Evolutionary conservation across 805 yeast species (phyloP).

Genomic region (Zygosaccharomyces pseudorouxii): DNA sequence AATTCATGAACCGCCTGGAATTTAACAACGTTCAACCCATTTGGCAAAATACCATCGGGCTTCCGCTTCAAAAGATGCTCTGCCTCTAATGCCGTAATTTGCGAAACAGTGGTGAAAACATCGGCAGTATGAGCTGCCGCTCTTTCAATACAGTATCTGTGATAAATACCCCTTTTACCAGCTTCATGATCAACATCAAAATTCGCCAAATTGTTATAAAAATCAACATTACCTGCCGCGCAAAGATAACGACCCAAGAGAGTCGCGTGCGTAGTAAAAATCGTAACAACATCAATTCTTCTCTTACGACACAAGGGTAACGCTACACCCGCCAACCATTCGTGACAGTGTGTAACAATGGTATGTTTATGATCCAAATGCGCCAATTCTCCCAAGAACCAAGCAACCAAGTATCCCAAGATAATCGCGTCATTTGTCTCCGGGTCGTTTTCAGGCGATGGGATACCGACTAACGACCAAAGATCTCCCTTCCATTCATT

Average conservation of each 20-base stretch:
- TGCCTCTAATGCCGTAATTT: conserved; percentile 93
- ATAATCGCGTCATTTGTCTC: conserved; percentile 92
- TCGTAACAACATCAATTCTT: conserved; percentile 87
- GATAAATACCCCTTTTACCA: conserved; percentile 95
- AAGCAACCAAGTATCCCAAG: conserved; percentile 88
- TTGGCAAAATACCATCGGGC: conserved; percentile 97
- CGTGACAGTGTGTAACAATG: conserved; percentile 91
- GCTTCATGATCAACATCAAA: conserved; percentile 98
- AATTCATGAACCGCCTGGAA: conserved; percentile 97
- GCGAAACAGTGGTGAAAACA: conserved; percentile 95
- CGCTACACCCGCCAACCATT: conserved; percentile 97
- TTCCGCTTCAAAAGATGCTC: conserved; percentile 90
- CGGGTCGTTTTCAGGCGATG: conserved; percentile 81
- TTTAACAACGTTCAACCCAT: conserved; percentile 91
- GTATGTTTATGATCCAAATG: conserved; percentile 80
- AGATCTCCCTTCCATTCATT: conserved; percentile 94
- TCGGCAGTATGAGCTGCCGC: conserved; percentile 95
- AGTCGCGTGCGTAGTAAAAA: conserved; percentile 97
- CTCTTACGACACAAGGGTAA: conserved; percentile 88
- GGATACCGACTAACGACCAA: conserved; percentile 89
- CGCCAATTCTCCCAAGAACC: conserved; percentile 96
- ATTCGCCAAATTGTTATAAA: conserved; percentile 80
- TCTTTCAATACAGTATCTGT: conserved; percentile 92
- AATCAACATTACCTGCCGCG: conserved; percentile 95
- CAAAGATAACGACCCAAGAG: conserved; percentile 89